A percentile compares a stretch with the other conserved stretches of the same genome.
phyloP scores from a whole-genome alignment of 148 eudicot species.

The Chenopodium berlandieri region DNA sequence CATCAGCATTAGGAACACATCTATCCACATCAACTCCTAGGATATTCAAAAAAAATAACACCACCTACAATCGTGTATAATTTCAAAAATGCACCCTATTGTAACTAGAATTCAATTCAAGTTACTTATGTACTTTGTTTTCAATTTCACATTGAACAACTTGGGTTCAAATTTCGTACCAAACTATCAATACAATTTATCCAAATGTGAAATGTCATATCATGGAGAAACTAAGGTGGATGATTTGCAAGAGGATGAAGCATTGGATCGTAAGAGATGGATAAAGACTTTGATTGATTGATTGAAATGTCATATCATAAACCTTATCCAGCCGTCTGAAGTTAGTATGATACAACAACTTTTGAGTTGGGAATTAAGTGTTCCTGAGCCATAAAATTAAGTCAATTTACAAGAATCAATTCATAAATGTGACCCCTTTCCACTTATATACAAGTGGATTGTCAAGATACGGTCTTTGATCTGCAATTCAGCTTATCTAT shows the following conservation, averaged over 20 bases:
- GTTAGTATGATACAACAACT: neutral
- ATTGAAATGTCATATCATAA: neutral
- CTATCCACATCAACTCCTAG: no score
- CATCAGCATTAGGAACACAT: no score
- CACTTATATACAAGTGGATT: no score
- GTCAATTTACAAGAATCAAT: neutral
- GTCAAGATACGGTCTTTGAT: neutral
- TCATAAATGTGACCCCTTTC: neutral
- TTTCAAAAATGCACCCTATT: no score
- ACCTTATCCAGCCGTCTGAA: neutral
- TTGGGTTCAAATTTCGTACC: neutral
- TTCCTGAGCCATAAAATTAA: no score
- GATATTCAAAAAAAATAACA: no score
- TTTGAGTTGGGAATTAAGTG: neutral
- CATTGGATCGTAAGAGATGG: no score
- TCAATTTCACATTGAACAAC: neutral
- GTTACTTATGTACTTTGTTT: no score
- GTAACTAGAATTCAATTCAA: no score
- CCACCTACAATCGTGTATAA: no score
- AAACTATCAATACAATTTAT: neutral
- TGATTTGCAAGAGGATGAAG: no score
- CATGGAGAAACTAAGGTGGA: neutral
- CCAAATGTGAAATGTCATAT: neutral
- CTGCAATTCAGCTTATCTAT: slow-evolving; percentile 1
- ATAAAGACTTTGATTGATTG: no score